phyloP scores from a whole-genome alignment of 2,329 filamentous ascomycete species.

The Apiospora marii region DNA sequence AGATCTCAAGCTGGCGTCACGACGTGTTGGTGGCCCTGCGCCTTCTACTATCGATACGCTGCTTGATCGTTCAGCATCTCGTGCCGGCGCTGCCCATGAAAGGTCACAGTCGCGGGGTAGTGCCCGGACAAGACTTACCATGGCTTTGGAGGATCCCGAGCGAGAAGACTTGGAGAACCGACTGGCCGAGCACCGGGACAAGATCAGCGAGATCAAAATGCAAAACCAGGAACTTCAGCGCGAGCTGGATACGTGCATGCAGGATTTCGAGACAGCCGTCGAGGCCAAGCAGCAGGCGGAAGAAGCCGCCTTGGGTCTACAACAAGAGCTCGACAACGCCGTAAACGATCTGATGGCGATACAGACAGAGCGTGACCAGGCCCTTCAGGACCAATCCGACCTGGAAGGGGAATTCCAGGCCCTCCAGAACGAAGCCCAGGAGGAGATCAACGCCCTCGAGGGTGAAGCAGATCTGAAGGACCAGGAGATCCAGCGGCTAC shows the following conservation, averaged over 20 bases:
- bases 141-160: constrained; percentile 73
- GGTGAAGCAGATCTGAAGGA: constrained; percentile 76
- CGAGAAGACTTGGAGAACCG: constrained; percentile 87
- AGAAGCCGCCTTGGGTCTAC: constrained; percentile 66
- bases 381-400: constrained; percentile 69
- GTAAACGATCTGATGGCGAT: constrained; percentile 82
- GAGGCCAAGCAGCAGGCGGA: constrained; percentile 68
- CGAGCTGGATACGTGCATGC: constrained; percentile 80
- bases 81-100: constrained; percentile 70
- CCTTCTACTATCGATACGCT: constrained; percentile 84
- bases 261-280: constrained; percentile 79
- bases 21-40: constrained; percentile 67
- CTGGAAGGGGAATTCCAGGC: constrained; percentile 69
- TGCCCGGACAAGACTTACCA: constrained; percentile 70
- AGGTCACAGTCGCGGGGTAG: constrained; percentile 80
- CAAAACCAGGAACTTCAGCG: constrained; percentile 89
- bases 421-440: constrained; percentile 68
- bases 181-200: constrained; percentile 84
- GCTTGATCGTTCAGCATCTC: constrained; percentile 91
- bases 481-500: constrained; percentile 73
- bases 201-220: constrained; percentile 84
- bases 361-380: constrained; percentile 86
- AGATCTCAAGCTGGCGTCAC: constrained; percentile 88
- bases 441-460: constrained; percentile 72
- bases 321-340: constrained; percentile 81